These are phyloP conservation scores for Mallotus nudiflorus DNA, from an alignment of 345 rosid species.

Conservation along the genomic window DNA sequence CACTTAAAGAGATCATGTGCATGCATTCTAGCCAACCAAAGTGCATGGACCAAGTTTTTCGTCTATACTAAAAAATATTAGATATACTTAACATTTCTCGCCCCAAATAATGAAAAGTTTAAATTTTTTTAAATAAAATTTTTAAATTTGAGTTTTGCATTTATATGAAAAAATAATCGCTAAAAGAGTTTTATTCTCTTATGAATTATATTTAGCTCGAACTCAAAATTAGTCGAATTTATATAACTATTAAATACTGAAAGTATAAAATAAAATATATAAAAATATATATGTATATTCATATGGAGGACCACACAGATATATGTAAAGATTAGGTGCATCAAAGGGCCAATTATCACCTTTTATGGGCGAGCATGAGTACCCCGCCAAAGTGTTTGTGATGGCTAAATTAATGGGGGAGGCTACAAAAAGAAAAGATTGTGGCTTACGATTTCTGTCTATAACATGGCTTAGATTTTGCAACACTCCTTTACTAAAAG, in stretches of 20 bases:
- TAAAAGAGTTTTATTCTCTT: no score
- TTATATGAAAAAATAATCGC: no score
- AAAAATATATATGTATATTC: no score
- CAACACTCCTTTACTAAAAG: conserved; percentile 17
- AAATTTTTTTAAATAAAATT: no score
- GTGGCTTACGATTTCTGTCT: conserved; percentile 7
- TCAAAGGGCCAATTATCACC: conserved; percentile 23
- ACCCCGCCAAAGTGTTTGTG: conserved; percentile 6
- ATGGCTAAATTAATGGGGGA: conserved; percentile 11
- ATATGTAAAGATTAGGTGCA: neutral
- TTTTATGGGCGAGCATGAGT: conserved; percentile 13
- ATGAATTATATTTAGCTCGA: no score
- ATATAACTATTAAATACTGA: no score
- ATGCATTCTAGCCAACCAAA: conserved; percentile 25
- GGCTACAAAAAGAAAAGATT: neutral
- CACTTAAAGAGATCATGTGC: conserved; percentile 9
- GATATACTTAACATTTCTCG: no score
- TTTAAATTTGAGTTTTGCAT: no score
- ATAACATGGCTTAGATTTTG: conserved; percentile 30
- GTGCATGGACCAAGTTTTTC: conserved; percentile 35
- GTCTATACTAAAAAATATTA: neutral
- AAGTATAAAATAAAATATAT: no score
- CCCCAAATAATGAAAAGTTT: no score
- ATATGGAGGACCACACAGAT: no score
- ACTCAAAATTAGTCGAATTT: no score